Conservation (phyloP, 2,329 filamentous ascomycete species). For the Claviceps cyperi region DNA sequence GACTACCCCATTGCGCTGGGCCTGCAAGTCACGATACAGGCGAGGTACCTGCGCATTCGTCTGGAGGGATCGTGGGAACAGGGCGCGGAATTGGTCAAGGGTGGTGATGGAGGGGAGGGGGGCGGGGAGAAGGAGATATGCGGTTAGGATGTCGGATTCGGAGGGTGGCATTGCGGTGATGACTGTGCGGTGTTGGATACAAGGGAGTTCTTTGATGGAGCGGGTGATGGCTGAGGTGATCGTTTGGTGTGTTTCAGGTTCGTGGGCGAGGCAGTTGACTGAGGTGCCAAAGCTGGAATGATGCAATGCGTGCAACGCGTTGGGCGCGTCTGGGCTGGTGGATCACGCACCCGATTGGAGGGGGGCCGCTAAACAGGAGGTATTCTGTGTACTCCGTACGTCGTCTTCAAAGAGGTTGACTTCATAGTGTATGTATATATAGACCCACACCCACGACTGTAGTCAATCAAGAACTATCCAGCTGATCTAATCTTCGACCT, state of each 20-base stretch:
- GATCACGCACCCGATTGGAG: too few species aligned
- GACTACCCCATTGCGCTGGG: constrained; percentile 53
- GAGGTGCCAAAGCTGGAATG: not conserved
- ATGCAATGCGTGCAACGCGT: not conserved
- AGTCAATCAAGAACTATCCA: too few species aligned
- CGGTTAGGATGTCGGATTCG: constrained; percentile 59
- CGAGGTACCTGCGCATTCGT: constrained; percentile 51
- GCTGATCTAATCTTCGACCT: too few species aligned
- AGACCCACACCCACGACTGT: too few species aligned
- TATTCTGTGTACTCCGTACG: too few species aligned
- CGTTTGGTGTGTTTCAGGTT: not conserved
- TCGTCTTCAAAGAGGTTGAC: too few species aligned
- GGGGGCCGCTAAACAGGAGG: too few species aligned
- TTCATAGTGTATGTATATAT: too few species aligned
- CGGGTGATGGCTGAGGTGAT: not conserved
- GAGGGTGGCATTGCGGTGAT: constrained; percentile 48
- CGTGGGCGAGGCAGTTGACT: not conserved
- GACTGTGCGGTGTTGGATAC: not conserved
- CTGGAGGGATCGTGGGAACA: constrained; percentile 58
- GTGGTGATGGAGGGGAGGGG: constrained; percentile 60
- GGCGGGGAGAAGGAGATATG: constrained; percentile 66
- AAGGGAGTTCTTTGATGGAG: too few species aligned
- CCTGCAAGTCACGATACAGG: constrained; percentile 68
- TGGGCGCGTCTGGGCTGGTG: too few species aligned
- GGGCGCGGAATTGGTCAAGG: constrained; percentile 57